Percentiles rank a stretch among this genome's conserved stretches.
These are phyloP conservation scores for Penicillium verhagenii DNA, from an alignment of 495 filamentous ascomycete species.

Conservation along the genomic window DNA sequence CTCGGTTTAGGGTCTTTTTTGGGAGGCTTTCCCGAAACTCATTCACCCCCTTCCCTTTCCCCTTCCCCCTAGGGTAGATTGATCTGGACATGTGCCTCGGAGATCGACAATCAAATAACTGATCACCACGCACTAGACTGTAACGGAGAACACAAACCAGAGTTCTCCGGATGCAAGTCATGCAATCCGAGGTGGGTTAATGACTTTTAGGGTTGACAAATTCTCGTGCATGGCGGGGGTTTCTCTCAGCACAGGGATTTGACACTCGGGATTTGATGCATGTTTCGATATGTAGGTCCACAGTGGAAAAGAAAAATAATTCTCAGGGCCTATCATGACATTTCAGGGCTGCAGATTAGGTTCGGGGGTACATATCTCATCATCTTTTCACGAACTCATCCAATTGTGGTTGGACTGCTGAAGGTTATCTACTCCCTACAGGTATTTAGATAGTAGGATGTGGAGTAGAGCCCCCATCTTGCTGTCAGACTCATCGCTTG, in stretches of 20 bases:
- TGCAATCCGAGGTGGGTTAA: slow-evolving; percentile 12
- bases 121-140: background rate
- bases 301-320: no score
- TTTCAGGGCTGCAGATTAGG: slow-evolving; percentile 9
- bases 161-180: slow-evolving; percentile 23
- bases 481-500: background rate
- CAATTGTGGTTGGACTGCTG: background rate
- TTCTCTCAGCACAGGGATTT: background rate
- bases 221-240: slow-evolving; percentile 16
- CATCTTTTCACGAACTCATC: background rate
- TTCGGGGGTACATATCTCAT: slow-evolving; percentile 7
- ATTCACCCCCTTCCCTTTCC: no score
- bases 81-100: no score
- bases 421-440: background rate
- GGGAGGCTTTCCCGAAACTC: no score
- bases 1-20: no score
- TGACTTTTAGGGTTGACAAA: slow-evolving; percentile 15
- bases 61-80: no score
- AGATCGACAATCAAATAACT: background rate
- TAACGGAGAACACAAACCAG: slow-evolving; percentile 20
- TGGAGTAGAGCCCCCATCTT: background rate
- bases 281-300: background rate
- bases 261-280: background rate
- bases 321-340: slow-evolving; percentile 7
- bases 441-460: background rate